Conservation (phyloP, 768 basidiomycete genomes). For the Boletus rubescentipes region DNA sequence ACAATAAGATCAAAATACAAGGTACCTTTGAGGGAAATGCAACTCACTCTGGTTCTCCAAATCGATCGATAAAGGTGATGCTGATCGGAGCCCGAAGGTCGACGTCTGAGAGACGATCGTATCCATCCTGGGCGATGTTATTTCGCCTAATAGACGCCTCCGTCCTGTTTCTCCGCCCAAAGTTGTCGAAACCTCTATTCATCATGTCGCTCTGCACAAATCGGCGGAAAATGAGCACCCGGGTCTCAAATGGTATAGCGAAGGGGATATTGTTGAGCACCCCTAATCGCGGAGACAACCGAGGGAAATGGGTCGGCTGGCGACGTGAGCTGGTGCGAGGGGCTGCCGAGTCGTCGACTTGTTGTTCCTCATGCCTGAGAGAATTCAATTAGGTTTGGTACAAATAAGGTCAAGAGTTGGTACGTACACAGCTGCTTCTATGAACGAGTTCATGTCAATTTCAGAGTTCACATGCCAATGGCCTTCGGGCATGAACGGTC, state of each 20-base stretch:
- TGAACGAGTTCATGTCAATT: slow-evolving; percentile 67
- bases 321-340: slow-evolving; percentile 54
- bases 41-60: slow-evolving; percentile 78
- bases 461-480: slow-evolving; percentile 79
- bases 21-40: background rate
- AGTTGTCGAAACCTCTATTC: slow-evolving; percentile 16
- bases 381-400: background rate
- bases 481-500: slow-evolving; percentile 75
- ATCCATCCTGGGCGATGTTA: slow-evolving; percentile 87
- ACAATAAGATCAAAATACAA: slow-evolving; percentile 1
- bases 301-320: slow-evolving; percentile 65
- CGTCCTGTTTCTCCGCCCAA: slow-evolving; percentile 19
- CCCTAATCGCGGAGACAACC: slow-evolving; percentile 67
- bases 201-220: slow-evolving; percentile 71
- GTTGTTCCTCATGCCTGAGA: slow-evolving; percentile 63
- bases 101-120: slow-evolving; percentile 73
- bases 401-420: background rate
- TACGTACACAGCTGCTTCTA: slow-evolving; percentile 81
- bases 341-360: slow-evolving; percentile 34
- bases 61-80: slow-evolving; percentile 93
- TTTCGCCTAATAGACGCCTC: slow-evolving; percentile 51
- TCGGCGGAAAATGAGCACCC: slow-evolving; percentile 86
- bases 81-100: slow-evolving; percentile 81
- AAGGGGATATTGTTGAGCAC: slow-evolving; percentile 96
- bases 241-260: slow-evolving; percentile 86